Evolutionary conservation across 768 basidiomycete genomes (phyloP), one percentile per base, ranked within the genome.

Genomic region (Tremella fuciformis): DNA sequence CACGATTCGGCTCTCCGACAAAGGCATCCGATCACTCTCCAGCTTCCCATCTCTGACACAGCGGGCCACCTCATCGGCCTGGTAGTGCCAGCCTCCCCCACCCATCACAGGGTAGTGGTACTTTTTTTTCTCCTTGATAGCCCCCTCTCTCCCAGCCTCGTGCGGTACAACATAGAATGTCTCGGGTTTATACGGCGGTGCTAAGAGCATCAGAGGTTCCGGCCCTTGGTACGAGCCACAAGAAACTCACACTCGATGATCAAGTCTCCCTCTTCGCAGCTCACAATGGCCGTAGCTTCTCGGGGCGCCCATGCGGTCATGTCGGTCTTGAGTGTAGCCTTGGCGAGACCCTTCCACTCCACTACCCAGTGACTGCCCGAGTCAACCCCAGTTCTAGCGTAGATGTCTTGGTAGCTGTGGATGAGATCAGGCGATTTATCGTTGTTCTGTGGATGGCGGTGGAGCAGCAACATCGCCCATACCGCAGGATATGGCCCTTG

Each of bases 41-140:
- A 78, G 77, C 79, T 85, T 88, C 1, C 86, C 86, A 52, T 85
- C 85, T 44, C 84, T 77, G 21, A 89, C 79, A 66, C 86, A 88
- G 49, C 87, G 78, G 21, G 88, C 88, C 11, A 89, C 88, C 59
- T 91, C 89, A 66, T 91, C 89, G 2, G 89, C 88, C 75, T 91
- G 82, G 76, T 85, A 91, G 76, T 89, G 83, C 86, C 83, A 87
- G 6, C 89, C 90, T 26, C 78, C 79, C 4, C 88, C 89, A 11
- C 62, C 69, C 15, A 54, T 63, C 18, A 63, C 57, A 13, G 60
- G 54, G 19, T 21, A 22, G 16, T 83, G 79, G 60, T 86, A 83
- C 21, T 65, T 72, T 59, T 75, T 80, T 41, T 80, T 84, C 69
- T 87, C 86, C 70, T 88, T 85, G 50, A 78, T 24, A 6, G 8